A percentile compares a stretch with the other conserved stretches of the same genome.
Evolutionary conservation across 2,329 filamentous ascomycete species (phyloP).

Genomic region (Colletotrichum noveboracense): DNA sequence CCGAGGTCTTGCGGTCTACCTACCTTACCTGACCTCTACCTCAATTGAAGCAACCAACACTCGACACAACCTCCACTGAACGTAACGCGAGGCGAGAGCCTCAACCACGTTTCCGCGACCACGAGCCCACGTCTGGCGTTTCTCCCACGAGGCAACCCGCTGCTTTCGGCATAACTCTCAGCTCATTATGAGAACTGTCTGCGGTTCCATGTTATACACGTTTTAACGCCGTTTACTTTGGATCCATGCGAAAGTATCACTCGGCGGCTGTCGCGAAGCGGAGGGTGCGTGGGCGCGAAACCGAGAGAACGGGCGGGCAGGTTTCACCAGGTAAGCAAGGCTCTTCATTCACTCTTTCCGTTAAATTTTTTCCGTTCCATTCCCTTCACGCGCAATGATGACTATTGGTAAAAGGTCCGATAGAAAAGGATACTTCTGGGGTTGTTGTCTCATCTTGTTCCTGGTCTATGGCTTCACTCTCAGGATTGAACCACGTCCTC

Average conservation of each 20-base stretch:
- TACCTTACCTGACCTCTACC: background rate
- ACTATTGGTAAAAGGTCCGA: constrained; percentile 71
- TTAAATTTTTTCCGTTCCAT: background rate
- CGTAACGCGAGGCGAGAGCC: constrained; percentile 17
- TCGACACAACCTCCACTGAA: constrained; percentile 7
- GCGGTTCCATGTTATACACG: background rate
- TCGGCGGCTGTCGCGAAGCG: background rate
- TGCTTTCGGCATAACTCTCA: background rate
- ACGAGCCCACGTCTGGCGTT: background rate
- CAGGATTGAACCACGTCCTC: constrained; percentile 8
- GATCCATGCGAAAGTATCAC: constrained; percentile 6
- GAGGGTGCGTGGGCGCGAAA: constrained; percentile 14
- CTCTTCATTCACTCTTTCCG: background rate
- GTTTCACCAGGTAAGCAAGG: background rate
- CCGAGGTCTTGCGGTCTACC: background rate
- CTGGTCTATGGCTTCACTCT: constrained; percentile 25
- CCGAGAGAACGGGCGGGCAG: background rate
- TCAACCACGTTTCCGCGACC: constrained; percentile 3
- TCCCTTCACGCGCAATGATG: constrained; percentile 49
- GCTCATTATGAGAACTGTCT: background rate
- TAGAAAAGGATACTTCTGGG: constrained; percentile 53
- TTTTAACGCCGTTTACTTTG: background rate
- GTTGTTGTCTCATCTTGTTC: constrained; percentile 32
- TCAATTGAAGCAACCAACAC: background rate
- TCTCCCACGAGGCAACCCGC: background rate